phyloP scores from a whole-genome alignment of 805 yeast genomes.

The Sporopachydermia lactativora region DNA sequence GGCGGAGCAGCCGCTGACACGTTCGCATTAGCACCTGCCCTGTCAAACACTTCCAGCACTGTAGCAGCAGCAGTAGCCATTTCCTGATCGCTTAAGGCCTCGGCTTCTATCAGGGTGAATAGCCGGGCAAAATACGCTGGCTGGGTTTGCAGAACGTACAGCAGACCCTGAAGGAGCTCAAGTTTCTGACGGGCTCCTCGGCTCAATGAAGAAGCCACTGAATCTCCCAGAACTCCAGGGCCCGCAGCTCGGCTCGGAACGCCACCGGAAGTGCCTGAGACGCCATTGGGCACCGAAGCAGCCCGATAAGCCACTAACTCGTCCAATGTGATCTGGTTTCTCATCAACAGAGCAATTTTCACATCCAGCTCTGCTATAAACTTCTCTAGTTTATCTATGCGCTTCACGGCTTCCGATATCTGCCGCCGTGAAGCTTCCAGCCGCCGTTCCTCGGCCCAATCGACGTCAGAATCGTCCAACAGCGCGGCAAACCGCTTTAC shows the following conservation, averaged over 20 bases:
- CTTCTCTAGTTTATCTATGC: slow-evolving; percentile 58
- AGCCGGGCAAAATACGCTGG: slow-evolving; percentile 1
- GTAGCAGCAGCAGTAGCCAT: no score
- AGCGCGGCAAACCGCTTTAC: slow-evolving; percentile 66
- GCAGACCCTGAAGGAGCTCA: not conserved
- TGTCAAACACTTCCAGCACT: not conserved
- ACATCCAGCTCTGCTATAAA: slow-evolving; percentile 65
- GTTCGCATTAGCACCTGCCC: not conserved
- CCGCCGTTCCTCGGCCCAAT: slow-evolving; percentile 60
- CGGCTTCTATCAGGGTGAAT: no score
- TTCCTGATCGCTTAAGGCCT: no score
- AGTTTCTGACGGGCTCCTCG: no score
- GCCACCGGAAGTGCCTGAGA: no score
- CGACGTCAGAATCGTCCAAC: slow-evolving; percentile 57
- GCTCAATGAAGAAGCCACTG: no score
- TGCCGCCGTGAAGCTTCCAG: slow-evolving; percentile 53
- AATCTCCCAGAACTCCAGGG: no score
- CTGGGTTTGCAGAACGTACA: not conserved
- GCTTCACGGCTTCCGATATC: slow-evolving; percentile 54
- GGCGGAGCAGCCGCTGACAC: not conserved
- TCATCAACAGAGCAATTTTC: slow-evolving; percentile 63
- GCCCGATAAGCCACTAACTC: no score
- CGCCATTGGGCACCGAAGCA: no score
- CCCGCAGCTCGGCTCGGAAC: no score
- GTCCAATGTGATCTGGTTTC: slow-evolving; percentile 65